Base-by-base conservation (phyloP, 2,329 filamentous ascomycete genomes). In the Penicillium digitatum region DNA sequence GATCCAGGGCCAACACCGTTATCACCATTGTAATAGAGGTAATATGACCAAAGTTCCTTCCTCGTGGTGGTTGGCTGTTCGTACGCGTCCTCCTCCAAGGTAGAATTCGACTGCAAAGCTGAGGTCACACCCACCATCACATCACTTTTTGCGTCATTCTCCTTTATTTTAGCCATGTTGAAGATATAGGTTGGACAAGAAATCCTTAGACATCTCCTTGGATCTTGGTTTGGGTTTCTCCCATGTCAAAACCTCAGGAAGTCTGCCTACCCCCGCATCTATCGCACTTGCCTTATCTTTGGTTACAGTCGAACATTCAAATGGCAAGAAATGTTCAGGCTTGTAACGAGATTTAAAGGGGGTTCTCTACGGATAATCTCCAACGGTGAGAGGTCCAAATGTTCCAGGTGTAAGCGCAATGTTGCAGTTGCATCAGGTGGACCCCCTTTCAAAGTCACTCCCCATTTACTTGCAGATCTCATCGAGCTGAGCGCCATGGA, bases 1-100 rank as follows among this genome's bases (percentile, higher is more conserved):
- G 72, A 73, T 27, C 69, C 69, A 1, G 73, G 73, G 4, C 74
- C 74, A 32, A 77, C 74, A 3, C 74, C 74, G 60, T 76, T 76
- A 49, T 77, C 70, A 63, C 74, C 74, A 52, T 76, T 76, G 55
- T 74, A 76, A 54, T 77, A 76, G 12, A 76, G 69, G 55, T 77
- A 77, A 47, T 76, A 76, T 6, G 74, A 72, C 74, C 73, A 76
- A 4, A 76, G 58, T 49, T 77, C 74, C 55, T 66, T 73, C 18
- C 69, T 68, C 3, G 71, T 74, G 5, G 73, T 76, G 16, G 73
- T 74, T 8, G 74, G 73, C 47, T 75, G 71, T 8, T 70, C 65
- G 52, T 68, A 69, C 2, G 66, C 60, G 50, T 72, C 66, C 51
- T 68, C 67, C 38, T 60, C 60, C 8, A 65, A 48, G 1, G 66